Evolutionary conservation across 768 basidiomycete species (phyloP), one percentile per base, ranked within the genome.

Genomic region (Mycena amicta): DNA sequence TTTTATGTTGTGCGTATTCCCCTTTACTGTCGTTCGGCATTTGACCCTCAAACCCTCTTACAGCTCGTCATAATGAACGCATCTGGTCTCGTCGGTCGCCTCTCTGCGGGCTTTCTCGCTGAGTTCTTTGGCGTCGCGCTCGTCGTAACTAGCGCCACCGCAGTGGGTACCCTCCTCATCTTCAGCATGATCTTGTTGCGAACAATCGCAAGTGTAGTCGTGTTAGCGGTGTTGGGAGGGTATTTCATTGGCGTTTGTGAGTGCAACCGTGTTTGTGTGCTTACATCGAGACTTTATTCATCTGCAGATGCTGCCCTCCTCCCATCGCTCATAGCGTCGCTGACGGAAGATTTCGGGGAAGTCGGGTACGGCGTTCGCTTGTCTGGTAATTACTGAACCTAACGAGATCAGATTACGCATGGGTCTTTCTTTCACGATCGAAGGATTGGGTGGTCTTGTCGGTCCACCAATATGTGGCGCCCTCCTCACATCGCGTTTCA

Each of bases 341-440:
- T 83, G 11, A 78, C 84, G 0, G 68, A 66, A 18, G 74, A 77
- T 28, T 70, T 80, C 29, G 71, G 76, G 1, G 83, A 86, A 65
- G 77, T 86, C n/a, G 86, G 86, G 40, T 77, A 77, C 23, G 73
- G 83, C n/a, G n/a, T n/a, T n/a, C n/a, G n/a, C n/a, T n/a, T n/a
- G n/a, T n/a, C n/a, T n/a, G n/a, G n/a, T n/a, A n/a, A n/a, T n/a
- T n/a, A n/a, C n/a, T n/a, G n/a, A n/a, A n/a, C n/a, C n/a, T 82
- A 83, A 56, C 41, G 72, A 51, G 25, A 12, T 27, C 13, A 31
- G 15, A 25, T 49, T 53, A 50, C 46, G 28, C 15, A 53, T 53
- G 52, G 52, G 52, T 20, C 3, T 53, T 12, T 56, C 46, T 25
- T 50, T 47, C 27, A 43, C 33, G 12, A 16, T 23, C 40, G 39